Conservation (phyloP, 371 early-diverging fungal genomes). For the Cokeromyces recurvatus region DNA sequence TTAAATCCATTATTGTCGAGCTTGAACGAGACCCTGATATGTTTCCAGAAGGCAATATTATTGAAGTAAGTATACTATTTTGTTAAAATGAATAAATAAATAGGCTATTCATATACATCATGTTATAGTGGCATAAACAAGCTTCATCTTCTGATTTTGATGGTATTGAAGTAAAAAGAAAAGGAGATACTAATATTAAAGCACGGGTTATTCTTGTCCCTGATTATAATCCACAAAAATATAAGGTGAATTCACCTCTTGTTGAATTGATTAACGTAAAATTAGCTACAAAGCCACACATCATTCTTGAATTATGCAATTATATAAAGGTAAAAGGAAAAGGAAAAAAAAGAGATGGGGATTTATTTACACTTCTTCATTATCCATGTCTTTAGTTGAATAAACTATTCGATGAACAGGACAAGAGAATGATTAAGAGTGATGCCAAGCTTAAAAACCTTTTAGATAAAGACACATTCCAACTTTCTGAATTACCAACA, state of each 20-base stretch:
- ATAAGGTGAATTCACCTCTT: conserved; percentile 67
- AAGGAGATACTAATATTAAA: conserved; percentile 77
- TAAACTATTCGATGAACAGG: conserved; percentile 76
- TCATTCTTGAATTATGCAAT: conserved; percentile 87
- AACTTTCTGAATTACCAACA: conserved; percentile 78
- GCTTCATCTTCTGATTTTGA: conserved; percentile 63
- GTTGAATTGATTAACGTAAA: conserved; percentile 66
- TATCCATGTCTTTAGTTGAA: too few relatives aligned
- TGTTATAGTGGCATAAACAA: conserved; percentile 64
- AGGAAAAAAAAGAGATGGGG: background rate
- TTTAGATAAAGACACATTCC: conserved; percentile 41
- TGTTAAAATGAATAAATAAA: background rate
- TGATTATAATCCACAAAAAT: conserved; percentile 74
- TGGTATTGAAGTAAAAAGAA: conserved; percentile 91
- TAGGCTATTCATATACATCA: background rate
- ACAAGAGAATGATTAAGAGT: conserved; percentile 66
- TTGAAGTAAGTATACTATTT: conserved; percentile 47
- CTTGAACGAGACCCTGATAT: conserved; percentile 75
- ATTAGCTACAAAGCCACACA: conserved; percentile 66
- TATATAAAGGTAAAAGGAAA: conserved; percentile 74
- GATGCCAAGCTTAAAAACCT: conserved; percentile 47
- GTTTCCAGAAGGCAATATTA: conserved; percentile 65
- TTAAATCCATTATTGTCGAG: conserved; percentile 78
- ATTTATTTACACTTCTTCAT: too few relatives aligned
- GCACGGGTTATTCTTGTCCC: conserved; percentile 76